Conservation (phyloP, 768 basidiomycete species). For the Phlebiopsis flavidoalba region DNA sequence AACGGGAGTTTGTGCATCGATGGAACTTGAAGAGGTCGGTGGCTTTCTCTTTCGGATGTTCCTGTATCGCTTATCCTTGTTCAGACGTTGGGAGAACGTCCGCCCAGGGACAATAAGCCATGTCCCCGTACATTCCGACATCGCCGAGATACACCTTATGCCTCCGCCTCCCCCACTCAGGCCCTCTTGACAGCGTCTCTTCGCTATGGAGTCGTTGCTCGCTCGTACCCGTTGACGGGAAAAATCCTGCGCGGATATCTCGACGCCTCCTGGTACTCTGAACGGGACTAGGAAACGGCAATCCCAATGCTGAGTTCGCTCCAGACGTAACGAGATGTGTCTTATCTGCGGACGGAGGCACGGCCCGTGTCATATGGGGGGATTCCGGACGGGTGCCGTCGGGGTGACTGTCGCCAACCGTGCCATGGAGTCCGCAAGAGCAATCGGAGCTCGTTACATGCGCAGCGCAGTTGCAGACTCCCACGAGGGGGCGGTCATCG, state of each 20-base stretch:
- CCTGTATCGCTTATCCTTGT: slow-evolving; percentile 5
- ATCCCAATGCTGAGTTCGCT: slow-evolving; percentile 71
- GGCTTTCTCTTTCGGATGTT: not conserved
- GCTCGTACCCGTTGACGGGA: slow-evolving; percentile 67
- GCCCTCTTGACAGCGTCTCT: slow-evolving; percentile 60
- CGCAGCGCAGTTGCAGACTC: slow-evolving; percentile 51
- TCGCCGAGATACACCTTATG: slow-evolving; percentile 59
- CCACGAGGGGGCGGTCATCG: slow-evolving; percentile 56
- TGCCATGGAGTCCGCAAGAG: slow-evolving; percentile 50
- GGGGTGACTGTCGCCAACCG: slow-evolving; percentile 51
- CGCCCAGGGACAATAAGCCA: slow-evolving; percentile 57
- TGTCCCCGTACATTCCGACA: slow-evolving; percentile 52
- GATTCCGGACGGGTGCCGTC: slow-evolving; percentile 64
- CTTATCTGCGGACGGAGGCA: slow-evolving; percentile 56
- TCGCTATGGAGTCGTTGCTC: slow-evolving; percentile 65
- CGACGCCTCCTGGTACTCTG: slow-evolving; percentile 54
- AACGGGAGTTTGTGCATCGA: slow-evolving; percentile 58
- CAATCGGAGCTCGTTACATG: slow-evolving; percentile 39
- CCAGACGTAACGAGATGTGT: slow-evolving; percentile 60
- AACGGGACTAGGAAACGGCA: slow-evolving; percentile 59
- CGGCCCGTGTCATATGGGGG: slow-evolving; percentile 76
- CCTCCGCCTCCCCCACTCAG: slow-evolving; percentile 21
- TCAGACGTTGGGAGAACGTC: slow-evolving; percentile 68
- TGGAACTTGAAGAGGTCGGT: slow-evolving; percentile 49
- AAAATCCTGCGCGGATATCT: slow-evolving; percentile 67